Evolutionary conservation across 2,329 filamentous ascomycete genomes (phyloP).

Genomic region (Nigrospora osmanthi): DNA sequence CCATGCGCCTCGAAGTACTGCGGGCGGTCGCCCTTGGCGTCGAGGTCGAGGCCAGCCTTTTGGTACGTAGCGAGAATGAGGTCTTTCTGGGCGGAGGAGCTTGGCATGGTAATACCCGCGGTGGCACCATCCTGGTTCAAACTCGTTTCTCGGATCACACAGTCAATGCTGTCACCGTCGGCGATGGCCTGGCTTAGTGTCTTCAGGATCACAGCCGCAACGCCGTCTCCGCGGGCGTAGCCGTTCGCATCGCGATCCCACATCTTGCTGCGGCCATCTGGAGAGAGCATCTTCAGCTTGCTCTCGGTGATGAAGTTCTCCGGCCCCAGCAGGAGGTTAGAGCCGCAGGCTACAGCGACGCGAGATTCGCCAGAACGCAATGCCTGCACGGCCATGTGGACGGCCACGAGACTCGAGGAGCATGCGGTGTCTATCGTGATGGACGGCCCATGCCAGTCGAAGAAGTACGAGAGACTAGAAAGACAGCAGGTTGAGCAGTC

Average conservation of each 20-base stretch:
- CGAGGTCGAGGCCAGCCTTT: conserved; percentile 27
- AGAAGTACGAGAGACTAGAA: not conserved
- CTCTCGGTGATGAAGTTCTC: conserved; percentile 14
- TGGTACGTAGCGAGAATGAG: conserved; percentile 42
- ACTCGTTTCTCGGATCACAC: conserved; percentile 39
- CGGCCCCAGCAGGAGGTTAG: conserved; percentile 27
- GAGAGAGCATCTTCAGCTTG: not conserved
- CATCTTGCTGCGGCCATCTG: not conserved
- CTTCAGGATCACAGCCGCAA: conserved; percentile 43
- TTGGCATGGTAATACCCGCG: conserved; percentile 47
- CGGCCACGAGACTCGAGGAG: not conserved
- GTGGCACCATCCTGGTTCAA: conserved; percentile 43
- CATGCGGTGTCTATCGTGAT: not conserved
- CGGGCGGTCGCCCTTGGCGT: conserved; percentile 23
- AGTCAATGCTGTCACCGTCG: conserved; percentile 38
- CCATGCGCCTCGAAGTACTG: conserved; percentile 47
- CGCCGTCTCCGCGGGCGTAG: conserved; percentile 37
- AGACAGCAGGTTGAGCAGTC: no score
- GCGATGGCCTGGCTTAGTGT: conserved; percentile 39
- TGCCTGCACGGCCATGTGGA: not conserved
- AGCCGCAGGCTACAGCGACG: not conserved
- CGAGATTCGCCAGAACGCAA: not conserved
- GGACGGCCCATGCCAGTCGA: not conserved
- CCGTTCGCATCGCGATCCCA: not conserved
- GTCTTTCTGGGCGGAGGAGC: conserved; percentile 28